Evolutionary conservation across 805 yeast species (phyloP).

Genomic region (Pichia sporocuriosa): DNA sequence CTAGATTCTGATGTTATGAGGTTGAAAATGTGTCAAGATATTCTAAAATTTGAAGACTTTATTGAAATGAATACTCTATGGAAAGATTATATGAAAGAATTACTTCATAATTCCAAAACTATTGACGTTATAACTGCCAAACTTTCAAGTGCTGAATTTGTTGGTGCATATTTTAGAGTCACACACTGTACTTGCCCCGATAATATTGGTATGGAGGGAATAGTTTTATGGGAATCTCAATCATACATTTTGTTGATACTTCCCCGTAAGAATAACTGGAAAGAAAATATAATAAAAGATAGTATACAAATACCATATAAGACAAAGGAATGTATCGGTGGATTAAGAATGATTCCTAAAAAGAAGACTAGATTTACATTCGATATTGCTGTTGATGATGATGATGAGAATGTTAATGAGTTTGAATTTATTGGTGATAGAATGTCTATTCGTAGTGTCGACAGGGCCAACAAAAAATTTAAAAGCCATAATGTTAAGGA

Average conservation of each 20-base stretch:
- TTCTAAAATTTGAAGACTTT: conserved; percentile 42
- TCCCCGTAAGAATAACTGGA: conserved; percentile 36
- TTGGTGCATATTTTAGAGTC: conserved; percentile 66
- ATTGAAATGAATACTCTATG: conserved; percentile 56
- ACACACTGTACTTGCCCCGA: conserved; percentile 48
- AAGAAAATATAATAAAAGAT: conserved; percentile 18
- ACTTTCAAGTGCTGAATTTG: conserved; percentile 71
- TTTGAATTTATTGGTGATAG: conserved; percentile 77
- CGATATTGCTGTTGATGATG: conserved; percentile 26
- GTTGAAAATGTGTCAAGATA: conserved; percentile 18
- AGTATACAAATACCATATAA: conserved; percentile 16
- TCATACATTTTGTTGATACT: conserved; percentile 60
- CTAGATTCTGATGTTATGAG: conserved; percentile 16
- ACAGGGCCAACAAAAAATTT: conserved; percentile 78
- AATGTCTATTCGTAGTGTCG: conserved; percentile 66
- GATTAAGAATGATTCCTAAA: conserved; percentile 61
- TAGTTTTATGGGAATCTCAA: conserved; percentile 80
- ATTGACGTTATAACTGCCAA: conserved; percentile 39
- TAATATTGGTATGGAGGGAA: conserved; percentile 59
- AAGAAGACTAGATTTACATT: conserved; percentile 57
- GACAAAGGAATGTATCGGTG: conserved; percentile 42
- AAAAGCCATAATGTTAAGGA: conserved; percentile 61
- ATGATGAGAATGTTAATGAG: conserved; percentile 32
- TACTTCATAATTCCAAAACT: conserved; percentile 33
- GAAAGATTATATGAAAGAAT: conserved; percentile 59